Evolutionary conservation across 257 asterid species (phyloP).

Genomic region (Euphrasia confusa): DNA sequence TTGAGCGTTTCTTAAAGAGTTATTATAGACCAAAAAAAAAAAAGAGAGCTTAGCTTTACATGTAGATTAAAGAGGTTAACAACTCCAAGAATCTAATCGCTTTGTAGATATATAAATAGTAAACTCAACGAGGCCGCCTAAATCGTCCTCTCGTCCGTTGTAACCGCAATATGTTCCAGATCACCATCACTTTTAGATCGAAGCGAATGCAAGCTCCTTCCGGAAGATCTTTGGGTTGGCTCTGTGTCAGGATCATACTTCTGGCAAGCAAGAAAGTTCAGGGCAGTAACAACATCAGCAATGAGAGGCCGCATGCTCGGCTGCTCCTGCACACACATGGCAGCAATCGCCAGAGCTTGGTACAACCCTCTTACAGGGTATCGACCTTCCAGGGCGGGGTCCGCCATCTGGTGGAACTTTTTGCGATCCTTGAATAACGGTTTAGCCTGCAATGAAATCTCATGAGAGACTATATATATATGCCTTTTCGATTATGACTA

Average conservation of each 20-base stretch:
- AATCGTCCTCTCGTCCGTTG: not conserved
- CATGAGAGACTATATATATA: not conserved
- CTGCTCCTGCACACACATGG: constrained; percentile 57
- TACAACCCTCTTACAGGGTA: constrained; percentile 41
- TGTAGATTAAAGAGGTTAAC: not conserved
- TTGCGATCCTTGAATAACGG: constrained; percentile 46
- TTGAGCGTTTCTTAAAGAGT: not conserved
- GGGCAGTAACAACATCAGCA: constrained; percentile 42
- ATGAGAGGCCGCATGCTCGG: constrained; percentile 40
- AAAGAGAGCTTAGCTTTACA: not conserved
- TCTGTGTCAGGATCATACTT: constrained; percentile 28
- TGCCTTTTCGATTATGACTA: not conserved
- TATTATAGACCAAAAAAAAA: not conserved
- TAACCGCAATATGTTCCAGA: not conserved
- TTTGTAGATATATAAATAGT: not conserved
- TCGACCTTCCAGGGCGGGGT: constrained; percentile 40
- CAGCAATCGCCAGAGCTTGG: constrained; percentile 55
- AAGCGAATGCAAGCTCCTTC: not conserved
- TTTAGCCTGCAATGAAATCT: constrained; percentile 34
- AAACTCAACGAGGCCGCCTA: not conserved
- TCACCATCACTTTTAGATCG: constrained; percentile 25
- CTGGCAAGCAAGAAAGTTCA: constrained; percentile 38
- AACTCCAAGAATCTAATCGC: not conserved
- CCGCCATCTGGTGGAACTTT: constrained; percentile 42
- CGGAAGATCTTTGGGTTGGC: constrained; percentile 9